phyloP scores from a whole-genome alignment of 306 rosid genomes.

The Quercus engelmannii region DNA sequence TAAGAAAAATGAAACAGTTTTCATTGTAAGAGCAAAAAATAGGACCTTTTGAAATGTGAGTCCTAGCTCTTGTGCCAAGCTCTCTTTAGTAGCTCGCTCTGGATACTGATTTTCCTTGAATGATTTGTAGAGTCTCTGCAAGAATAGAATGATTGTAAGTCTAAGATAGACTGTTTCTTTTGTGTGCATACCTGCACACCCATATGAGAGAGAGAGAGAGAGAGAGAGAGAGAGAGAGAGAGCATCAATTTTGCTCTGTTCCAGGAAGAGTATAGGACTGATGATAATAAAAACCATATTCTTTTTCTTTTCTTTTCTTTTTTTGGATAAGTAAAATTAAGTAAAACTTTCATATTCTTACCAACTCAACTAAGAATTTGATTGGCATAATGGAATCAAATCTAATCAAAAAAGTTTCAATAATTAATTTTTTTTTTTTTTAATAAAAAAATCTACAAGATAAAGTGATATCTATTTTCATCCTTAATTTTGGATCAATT shows the following conservation, averaged over 20 bases:
- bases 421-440: background rate
- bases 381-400: background rate
- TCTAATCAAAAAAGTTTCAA: background rate
- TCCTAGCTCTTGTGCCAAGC: conserved; percentile 80
- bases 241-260: background rate
- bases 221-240: background rate
- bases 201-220: background rate
- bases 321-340: background rate
- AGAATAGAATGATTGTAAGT: conserved; percentile 8
- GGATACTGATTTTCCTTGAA: conserved; percentile 92
- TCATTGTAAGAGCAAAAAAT: conserved; percentile 11
- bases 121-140: conserved; percentile 65
- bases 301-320: too few species aligned
- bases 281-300: too few species aligned
- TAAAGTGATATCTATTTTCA: background rate
- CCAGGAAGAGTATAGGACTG: background rate
- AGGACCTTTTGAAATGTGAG: conserved; percentile 65
- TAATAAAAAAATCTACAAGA: background rate
- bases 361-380: background rate
- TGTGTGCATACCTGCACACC: background rate
- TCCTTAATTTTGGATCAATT: background rate
- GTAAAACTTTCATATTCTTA: background rate
- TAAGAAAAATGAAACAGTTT: background rate
- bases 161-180: background rate
- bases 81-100: conserved; percentile 60